Conservation (phyloP, 345 rosid genomes). For the Eucalyptus marginata region DNA sequence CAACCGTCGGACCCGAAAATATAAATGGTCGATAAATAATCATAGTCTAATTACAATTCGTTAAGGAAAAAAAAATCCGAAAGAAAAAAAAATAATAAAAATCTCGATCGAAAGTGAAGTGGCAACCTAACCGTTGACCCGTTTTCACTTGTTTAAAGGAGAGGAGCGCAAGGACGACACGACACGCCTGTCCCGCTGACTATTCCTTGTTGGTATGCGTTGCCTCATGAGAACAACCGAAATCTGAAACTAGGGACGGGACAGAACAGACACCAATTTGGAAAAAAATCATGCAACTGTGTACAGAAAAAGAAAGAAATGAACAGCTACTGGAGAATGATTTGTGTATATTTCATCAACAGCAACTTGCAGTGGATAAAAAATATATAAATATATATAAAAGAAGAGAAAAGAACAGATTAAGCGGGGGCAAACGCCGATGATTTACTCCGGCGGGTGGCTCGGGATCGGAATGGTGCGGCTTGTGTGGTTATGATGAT, state of each 20-base stretch:
- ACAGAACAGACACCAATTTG: background rate
- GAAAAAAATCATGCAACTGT: background rate
- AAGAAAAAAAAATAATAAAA: background rate
- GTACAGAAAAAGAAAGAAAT: background rate
- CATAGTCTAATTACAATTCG: background rate
- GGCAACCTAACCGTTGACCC: background rate
- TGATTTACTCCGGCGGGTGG: background rate
- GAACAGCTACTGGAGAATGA: background rate
- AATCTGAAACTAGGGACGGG: background rate
- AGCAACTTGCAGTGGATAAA: background rate
- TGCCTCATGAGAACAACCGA: background rate
- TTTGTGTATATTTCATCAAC: too few relatives aligned
- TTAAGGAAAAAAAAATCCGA: background rate
- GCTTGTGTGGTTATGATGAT: background rate
- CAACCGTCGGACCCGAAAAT: background rate
- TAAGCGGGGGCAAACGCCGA: background rate
- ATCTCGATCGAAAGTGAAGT: background rate
- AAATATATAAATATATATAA: too few relatives aligned
- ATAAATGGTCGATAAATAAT: background rate
- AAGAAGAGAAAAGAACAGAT: background rate
- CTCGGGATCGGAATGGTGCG: background rate
- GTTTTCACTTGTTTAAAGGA: background rate
- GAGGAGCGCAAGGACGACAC: background rate
- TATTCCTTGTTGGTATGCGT: background rate
- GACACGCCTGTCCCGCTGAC: background rate